Conservation (phyloP, 306 rosid species). For the Dryas octopetala region DNA sequence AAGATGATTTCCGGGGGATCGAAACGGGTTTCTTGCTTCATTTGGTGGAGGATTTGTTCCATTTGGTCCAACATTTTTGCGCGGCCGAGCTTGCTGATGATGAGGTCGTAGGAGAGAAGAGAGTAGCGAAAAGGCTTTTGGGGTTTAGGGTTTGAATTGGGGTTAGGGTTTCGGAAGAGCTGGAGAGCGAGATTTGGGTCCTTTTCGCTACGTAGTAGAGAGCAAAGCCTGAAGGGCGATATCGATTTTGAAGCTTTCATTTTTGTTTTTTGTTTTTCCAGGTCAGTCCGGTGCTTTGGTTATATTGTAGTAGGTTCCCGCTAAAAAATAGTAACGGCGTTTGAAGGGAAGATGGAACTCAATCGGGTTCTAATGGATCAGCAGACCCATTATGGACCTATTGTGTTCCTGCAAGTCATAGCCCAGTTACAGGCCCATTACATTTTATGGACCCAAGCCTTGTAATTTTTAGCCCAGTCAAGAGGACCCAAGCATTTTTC, state of each 20-base stretch:
- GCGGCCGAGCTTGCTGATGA: conserved; percentile 75
- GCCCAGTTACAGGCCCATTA: too few relatives aligned
- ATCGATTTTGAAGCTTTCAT: conserved; percentile 49
- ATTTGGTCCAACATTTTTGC: conserved; percentile 72
- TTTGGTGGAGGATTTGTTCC: conserved; percentile 60
- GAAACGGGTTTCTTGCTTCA: conserved; percentile 51
- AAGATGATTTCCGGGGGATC: conserved; percentile 54
- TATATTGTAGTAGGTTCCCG: too few relatives aligned
- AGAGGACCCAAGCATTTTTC: too few relatives aligned
- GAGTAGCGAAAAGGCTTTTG: conserved; percentile 48
- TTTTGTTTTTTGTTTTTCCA: neutral
- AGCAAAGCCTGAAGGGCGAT: conserved; percentile 69
- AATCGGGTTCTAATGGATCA: too few relatives aligned
- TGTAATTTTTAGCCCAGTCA: too few relatives aligned
- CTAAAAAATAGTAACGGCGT: too few relatives aligned
- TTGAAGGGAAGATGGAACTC: too few relatives aligned
- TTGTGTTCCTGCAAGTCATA: too few relatives aligned
- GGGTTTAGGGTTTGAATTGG: conserved; percentile 18
- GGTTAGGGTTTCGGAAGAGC: conserved; percentile 61
- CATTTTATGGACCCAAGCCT: too few relatives aligned
- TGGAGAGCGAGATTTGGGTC: conserved; percentile 61
- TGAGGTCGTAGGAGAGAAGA: conserved; percentile 66
- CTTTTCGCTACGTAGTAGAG: conserved; percentile 64
- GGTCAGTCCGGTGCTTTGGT: neutral
- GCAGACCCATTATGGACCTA: too few relatives aligned